Conservation (phyloP, 2,329 filamentous ascomycete genomes). For the Xylariales sp. region DNA sequence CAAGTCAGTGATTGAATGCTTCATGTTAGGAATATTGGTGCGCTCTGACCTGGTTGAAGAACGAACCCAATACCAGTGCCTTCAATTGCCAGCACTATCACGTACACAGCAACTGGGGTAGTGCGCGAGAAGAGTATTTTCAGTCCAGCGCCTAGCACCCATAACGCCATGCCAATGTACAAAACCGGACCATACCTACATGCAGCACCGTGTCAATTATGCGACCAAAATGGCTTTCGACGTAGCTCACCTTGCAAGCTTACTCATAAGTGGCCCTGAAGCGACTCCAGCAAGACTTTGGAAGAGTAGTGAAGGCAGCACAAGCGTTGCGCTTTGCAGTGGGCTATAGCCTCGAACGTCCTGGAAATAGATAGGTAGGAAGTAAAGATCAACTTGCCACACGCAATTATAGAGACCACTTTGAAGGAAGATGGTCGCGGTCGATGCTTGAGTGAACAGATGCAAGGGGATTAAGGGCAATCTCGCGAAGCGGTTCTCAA, state of each 20-base stretch:
- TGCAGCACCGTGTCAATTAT: too few relatives aligned
- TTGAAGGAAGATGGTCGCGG: constrained; percentile 13
- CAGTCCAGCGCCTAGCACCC: constrained; percentile 20
- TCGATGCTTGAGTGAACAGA: constrained; percentile 14
- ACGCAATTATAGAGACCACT: constrained; percentile 44
- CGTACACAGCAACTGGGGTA: constrained; percentile 16
- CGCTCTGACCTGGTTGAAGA: constrained; percentile 22
- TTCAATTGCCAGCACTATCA: constrained; percentile 20
- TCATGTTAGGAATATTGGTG: too few relatives aligned
- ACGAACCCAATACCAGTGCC: constrained; percentile 22
- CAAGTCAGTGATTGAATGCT: too few relatives aligned
- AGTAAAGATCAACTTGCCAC: constrained; percentile 41
- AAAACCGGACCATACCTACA: constrained; percentile 17
- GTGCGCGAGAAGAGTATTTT: constrained; percentile 20
- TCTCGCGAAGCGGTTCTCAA: constrained; percentile 15
- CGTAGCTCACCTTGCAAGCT: constrained; percentile 15
- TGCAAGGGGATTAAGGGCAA: constrained; percentile 17
- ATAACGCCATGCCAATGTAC: constrained; percentile 17
- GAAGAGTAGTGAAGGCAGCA: constrained; percentile 19
- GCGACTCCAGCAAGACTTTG: constrained; percentile 18
- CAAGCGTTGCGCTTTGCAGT: constrained; percentile 19
- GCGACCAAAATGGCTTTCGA: not conserved
- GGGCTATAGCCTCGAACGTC: constrained; percentile 18
- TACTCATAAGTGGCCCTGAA: constrained; percentile 20
- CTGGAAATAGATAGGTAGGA: constrained; percentile 23